Evolutionary conservation across 495 filamentous ascomycete species (phyloP), one percentile per base, ranked within the genome.

Genomic region (Tuber melanosporum): DNA sequence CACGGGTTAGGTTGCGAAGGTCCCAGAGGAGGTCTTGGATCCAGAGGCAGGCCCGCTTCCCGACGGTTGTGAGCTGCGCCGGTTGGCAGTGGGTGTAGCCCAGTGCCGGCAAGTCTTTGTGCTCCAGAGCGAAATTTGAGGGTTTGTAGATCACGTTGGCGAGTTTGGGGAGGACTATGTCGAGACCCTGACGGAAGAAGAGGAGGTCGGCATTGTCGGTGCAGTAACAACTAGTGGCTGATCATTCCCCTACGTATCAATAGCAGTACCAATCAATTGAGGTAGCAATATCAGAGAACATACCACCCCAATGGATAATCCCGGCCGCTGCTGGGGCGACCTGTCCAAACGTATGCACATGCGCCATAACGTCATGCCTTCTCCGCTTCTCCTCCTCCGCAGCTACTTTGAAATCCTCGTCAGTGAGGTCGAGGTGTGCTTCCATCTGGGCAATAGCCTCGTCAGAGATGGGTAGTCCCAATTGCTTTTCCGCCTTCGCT

Each of bases 151-250:
- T 92, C 75, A 95, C 91, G 66, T 88, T 93, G 22, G 95, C 94
- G 1, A 98, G 86, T 86, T 96, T 97, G 69, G 91, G 92, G 22
- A 96, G 89, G 10, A 97, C 84, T 73, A 97, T 87, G 82, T 94
- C 89, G 42, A 97, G 86, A 71, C 86, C 89, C 73, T 94, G 89
- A 8, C 91, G 87, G 74, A 94, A 86, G 83, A 97, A 90, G 80
- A 97, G 95, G 70, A 97, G 85, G 80, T 98, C 95, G 43, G 92
- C 91, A 78, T 97, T 97, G 83, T 98, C 95, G 71, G 92, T 94
- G 72, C 86, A 89, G 84, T 89, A 90, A 84, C 88, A 90, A 5
- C 85, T 87, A 17, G 89, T 90, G 43, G 84, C 85, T 83, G 74
- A 73, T 52, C 81, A 79, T 71, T 83, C 84, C 52, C 52, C 52